phyloP scores from a whole-genome alignment of 164 flowering plant genomes.

The Magnolia kwangsiensis region DNA sequence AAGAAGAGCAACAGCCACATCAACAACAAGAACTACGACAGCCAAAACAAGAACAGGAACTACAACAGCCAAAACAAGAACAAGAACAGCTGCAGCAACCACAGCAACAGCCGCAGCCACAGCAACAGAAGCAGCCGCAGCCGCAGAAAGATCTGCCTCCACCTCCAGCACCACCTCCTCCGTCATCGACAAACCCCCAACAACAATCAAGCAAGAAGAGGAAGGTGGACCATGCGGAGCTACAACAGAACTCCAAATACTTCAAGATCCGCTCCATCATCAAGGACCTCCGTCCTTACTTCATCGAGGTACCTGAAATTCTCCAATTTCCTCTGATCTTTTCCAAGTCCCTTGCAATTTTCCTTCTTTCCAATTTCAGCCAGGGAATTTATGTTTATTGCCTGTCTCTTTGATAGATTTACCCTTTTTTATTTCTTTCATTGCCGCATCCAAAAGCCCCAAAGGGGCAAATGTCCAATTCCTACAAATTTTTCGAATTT shows the following conservation, averaged over 20 bases:
- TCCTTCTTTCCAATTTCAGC: neutral
- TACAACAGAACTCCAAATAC: constrained; percentile 23
- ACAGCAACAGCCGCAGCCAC: neutral
- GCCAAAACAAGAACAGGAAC: neutral
- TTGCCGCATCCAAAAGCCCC: neutral
- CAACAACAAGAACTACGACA: neutral
- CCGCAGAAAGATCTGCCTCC: neutral
- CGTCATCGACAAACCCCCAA: neutral
- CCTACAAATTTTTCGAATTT: too few species aligned
- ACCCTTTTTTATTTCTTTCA: neutral
- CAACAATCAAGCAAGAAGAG: constrained; percentile 31
- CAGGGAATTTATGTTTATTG: neutral
- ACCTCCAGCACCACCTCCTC: neutral
- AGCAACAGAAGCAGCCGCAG: neutral
- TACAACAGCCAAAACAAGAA: too few species aligned
- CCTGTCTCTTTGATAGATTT: too few species aligned
- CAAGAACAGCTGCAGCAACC: neutral
- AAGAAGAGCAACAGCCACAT: neutral
- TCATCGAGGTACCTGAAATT: constrained; percentile 42
- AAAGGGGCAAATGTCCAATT: too few species aligned
- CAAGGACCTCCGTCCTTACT: constrained; percentile 55
- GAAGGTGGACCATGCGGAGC: constrained; percentile 25
- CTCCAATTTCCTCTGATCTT: neutral
- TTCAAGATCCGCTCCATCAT: constrained; percentile 50
- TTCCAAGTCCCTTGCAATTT: neutral